Percentiles rank a stretch among this genome's conserved stretches.
Conservation (phyloP, 305 asterid genomes). For the Euphrasia arctica region DNA sequence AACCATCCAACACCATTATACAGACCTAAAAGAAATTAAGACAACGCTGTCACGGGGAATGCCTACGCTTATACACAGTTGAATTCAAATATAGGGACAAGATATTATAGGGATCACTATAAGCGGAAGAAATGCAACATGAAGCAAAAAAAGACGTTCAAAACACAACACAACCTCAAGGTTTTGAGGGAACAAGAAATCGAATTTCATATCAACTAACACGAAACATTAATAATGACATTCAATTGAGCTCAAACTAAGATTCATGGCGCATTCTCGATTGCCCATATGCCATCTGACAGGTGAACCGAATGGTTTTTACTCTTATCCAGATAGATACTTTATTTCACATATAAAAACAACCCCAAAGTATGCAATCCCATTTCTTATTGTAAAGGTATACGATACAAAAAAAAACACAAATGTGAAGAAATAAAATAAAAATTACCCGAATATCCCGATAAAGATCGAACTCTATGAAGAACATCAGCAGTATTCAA, state of each 20-base stretch:
- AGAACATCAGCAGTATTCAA: constrained; percentile 51
- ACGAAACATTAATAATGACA: constrained; percentile 1
- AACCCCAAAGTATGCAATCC: too few species aligned
- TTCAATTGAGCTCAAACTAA: neutral
- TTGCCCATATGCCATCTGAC: too few species aligned
- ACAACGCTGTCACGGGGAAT: constrained; percentile 9
- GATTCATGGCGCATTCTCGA: neutral
- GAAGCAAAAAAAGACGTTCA: constrained; percentile 10
- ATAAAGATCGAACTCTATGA: constrained; percentile 52
- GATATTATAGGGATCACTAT: neutral
- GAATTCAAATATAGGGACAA: constrained; percentile 1
- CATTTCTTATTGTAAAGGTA: too few species aligned
- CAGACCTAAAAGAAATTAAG: constrained; percentile 47
- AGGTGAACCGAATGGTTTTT: too few species aligned
- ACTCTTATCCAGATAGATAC: too few species aligned
- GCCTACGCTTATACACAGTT: constrained; percentile 8
- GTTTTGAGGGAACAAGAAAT: neutral
- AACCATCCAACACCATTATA: constrained; percentile 84
- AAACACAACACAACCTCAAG: constrained; percentile 10
- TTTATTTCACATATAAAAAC: too few species aligned
- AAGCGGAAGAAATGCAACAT: constrained; percentile 1
- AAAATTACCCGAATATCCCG: constrained; percentile 72
- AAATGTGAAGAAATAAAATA: too few species aligned
- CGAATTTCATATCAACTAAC: constrained; percentile 10
- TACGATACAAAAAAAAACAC: too few species aligned